These are phyloP conservation scores for Echeveria elegans DNA, from an alignment of 164 flowering plant genomes.

Conservation along the genomic window DNA sequence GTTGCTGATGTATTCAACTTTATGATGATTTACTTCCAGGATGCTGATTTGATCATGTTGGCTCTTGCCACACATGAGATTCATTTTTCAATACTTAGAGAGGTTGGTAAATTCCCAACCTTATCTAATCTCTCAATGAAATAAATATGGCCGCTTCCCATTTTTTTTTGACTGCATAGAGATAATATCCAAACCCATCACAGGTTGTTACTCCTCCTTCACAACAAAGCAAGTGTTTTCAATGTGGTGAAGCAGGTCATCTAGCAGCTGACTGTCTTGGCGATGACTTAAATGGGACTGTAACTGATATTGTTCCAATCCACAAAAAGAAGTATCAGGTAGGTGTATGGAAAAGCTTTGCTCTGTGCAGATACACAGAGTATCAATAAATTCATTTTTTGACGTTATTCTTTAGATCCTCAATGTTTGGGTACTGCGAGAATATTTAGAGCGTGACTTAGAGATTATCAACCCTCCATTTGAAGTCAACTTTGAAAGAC, in stretches of 20 bases:
- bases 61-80: constrained; percentile 94
- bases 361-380: not conserved
- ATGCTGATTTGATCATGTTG: constrained; percentile 96
- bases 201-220: constrained; percentile 82
- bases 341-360: not conserved
- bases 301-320: constrained; percentile 57
- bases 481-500: constrained; percentile 61
- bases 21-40: constrained; percentile 34
- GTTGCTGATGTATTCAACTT: not conserved
- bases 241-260: constrained; percentile 90
- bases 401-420: constrained; percentile 49
- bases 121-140: not conserved
- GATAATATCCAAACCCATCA: constrained; percentile 8
- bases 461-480: constrained; percentile 69
- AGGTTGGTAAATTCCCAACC: constrained; percentile 39
- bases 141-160: not conserved
- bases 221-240: constrained; percentile 80
- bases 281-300: constrained; percentile 27
- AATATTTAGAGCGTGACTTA: constrained; percentile 78
- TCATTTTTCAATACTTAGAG: constrained; percentile 92
- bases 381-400: not conserved
- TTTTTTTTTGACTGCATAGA: constrained; percentile 10
- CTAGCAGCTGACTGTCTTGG: constrained; percentile 85
- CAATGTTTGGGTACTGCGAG: constrained; percentile 89
- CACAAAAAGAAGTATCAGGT: constrained; percentile 99